Evolutionary conservation across 1,284 basidiomycete species (phyloP), one percentile per base, ranked within the genome.

Genomic region (Fomitopsis betulina): DNA sequence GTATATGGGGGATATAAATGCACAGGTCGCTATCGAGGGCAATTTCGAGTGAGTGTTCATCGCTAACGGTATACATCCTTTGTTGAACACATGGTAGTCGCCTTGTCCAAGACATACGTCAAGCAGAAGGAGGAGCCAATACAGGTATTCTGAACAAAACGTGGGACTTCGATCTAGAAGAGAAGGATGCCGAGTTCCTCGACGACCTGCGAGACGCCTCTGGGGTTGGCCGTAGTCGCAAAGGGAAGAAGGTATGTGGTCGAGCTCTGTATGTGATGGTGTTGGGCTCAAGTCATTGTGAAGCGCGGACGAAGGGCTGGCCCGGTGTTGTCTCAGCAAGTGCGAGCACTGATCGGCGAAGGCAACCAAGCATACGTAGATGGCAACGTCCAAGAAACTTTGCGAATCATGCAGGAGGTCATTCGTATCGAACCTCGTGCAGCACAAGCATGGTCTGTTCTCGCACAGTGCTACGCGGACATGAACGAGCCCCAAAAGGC

Each of bases 401-500:
- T 94, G 37, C 81, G 84, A 23, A 82, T 89, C 47, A 92, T 96
- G 81, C 86, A 91, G 68, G 93, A 98, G 69, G 92, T 98, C 62
- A 94, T 98, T 58, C 85, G 93, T 9, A 94, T 96, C 58, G 96
- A 98, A 71, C 94, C 95, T 2, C 85, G 90, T 35, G 91, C 94
- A 9, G 79, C 82, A 5, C 75, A 85, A 4, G 93, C 95, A 0
- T 98, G 96, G 95, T 83, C 85, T 9, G 92, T 94, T 0, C 81
- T 97, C 3, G 92, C 90, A 1, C 84, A 88, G 61, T 91, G 90
- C 64, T 88, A 92, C 66, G 81, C 83, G 30, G 89, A 93, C 65
- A 74, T 85, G 65, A 79, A 80, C 1, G 84, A 96, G 58, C 69
- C 75, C 3, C 81, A 88, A 55, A 90, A 88, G 62, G 89, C 87